Evolutionary conservation across 805 yeast genomes (phyloP).

Genomic region (Lipomyces kockii): DNA sequence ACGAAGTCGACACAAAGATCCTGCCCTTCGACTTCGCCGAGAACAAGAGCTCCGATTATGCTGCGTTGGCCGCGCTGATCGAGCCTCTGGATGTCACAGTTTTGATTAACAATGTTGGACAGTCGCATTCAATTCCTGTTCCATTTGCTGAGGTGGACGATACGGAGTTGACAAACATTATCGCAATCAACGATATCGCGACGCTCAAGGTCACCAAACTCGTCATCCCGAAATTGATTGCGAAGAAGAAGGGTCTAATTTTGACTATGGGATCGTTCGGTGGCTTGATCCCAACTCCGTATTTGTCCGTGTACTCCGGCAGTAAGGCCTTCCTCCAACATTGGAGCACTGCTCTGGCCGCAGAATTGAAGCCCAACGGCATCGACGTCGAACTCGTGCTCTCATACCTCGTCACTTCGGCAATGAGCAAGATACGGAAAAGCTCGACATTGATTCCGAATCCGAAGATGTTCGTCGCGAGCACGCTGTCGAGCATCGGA

Average conservation of each 20-base stretch:
- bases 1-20: conserved; percentile 63
- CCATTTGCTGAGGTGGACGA: conserved; percentile 82
- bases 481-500: conserved; percentile 72
- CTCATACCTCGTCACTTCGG: conserved; percentile 89
- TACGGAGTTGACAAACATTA: conserved; percentile 74
- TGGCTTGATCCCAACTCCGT: conserved; percentile 90
- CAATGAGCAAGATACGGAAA: conserved; percentile 91
- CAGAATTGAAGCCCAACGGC: conserved; percentile 69
- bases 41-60: conserved; percentile 64
- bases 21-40: conserved; percentile 79
- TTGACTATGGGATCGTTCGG: conserved; percentile 97
- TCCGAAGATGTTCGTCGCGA: conserved; percentile 77
- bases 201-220: conserved; percentile 82
- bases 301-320: conserved; percentile 91
- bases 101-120: conserved; percentile 91
- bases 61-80: conserved; percentile 47
- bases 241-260: conserved; percentile 58
- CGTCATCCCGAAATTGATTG: conserved; percentile 71
- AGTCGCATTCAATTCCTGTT: conserved; percentile 92
- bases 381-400: conserved; percentile 86
- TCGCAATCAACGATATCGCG: conserved; percentile 82
- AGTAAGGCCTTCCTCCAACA: conserved; percentile 93
- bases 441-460: conserved; percentile 76
- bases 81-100: conserved; percentile 51
- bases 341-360: conserved; percentile 89